Conservation (phyloP, 2,329 filamentous ascomycete genomes). For the Trichoderma gracile region DNA sequence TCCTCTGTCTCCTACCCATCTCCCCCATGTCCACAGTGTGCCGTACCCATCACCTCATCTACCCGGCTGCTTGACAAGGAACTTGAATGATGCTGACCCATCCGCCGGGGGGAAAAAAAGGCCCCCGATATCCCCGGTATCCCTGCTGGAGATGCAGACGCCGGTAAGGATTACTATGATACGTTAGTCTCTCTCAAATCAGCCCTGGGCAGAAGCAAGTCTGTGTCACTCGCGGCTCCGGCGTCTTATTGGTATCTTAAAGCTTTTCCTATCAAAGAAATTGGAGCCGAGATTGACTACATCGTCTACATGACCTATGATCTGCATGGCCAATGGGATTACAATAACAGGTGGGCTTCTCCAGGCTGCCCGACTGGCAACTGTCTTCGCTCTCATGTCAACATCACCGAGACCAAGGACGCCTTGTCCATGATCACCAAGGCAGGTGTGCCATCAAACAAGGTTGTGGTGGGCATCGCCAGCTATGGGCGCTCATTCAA, state of each 20-base stretch:
- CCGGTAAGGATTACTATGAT: too few relatives aligned
- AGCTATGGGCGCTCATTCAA: constrained; percentile 37
- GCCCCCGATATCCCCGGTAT: constrained; percentile 36
- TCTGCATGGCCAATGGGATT: constrained; percentile 38
- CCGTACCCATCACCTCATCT: too few relatives aligned
- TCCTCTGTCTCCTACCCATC: too few relatives aligned
- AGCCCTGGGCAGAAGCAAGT: too few relatives aligned
- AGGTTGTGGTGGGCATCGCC: constrained; percentile 33
- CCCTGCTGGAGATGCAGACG: too few relatives aligned
- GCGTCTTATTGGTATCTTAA: constrained; percentile 33
- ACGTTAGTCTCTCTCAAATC: too few relatives aligned
- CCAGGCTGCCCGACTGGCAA: constrained; percentile 28
- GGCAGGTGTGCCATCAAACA: constrained; percentile 33
- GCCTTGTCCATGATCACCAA: constrained; percentile 36
- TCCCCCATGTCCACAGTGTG: too few relatives aligned
- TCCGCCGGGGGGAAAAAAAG: too few relatives aligned
- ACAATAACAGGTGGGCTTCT: constrained; percentile 19
- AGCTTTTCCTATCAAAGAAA: constrained; percentile 34
- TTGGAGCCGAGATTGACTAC: constrained; percentile 38
- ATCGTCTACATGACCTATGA: constrained; percentile 41
- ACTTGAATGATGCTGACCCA: too few relatives aligned
- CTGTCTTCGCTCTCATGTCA: constrained; percentile 23
- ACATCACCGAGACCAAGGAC: constrained; percentile 34
- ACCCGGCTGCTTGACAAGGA: too few relatives aligned
- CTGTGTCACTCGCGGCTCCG: constrained; percentile 35